These are phyloP conservation scores for Metschnikowia borealis DNA, from an alignment of 805 yeast species.

Conservation along the genomic window DNA sequence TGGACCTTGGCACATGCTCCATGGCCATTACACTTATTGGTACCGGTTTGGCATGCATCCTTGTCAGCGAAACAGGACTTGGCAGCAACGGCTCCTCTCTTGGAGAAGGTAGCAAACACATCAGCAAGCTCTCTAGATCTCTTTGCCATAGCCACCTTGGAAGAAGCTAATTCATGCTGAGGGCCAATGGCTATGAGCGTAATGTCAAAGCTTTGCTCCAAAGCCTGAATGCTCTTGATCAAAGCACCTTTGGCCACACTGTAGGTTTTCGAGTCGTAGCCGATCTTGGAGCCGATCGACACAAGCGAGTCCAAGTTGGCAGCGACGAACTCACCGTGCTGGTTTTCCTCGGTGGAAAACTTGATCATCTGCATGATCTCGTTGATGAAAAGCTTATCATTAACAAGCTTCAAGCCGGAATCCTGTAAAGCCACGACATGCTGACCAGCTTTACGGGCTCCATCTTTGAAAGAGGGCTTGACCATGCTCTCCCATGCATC, in stretches of 20 bases:
- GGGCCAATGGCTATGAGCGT: conserved; percentile 19
- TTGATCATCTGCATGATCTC: conserved; percentile 48
- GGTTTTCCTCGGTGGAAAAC: conserved; percentile 25
- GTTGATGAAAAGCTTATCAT: conserved; percentile 45
- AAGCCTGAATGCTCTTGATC: conserved; percentile 14
- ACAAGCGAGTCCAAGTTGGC: conserved; percentile 42
- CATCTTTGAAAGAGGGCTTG: conserved; percentile 5
- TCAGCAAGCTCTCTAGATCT: conserved; percentile 17
- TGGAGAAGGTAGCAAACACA: conserved; percentile 14
- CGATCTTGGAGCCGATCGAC: conserved; percentile 41
- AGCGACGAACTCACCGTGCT: conserved; percentile 25
- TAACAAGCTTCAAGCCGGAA: conserved; percentile 30
- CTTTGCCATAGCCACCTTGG: conserved; percentile 11
- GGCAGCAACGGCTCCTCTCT: conserved; percentile 16
- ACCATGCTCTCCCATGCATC: conserved; percentile 34
- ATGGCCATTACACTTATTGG: conserved; percentile 50
- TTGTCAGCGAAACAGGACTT: conserved; percentile 38
- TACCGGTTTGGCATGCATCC: conserved; percentile 44
- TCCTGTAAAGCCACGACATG: conserved; percentile 17
- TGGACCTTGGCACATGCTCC: conserved; percentile 44
- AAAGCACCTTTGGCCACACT: conserved; percentile 35
- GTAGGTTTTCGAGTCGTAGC: conserved; percentile 40
- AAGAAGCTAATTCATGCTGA: conserved; percentile 13
- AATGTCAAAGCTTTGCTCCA: conserved; percentile 18
- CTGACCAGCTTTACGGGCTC: conserved; percentile 10